Evolutionary conservation across 2,329 filamentous ascomycete genomes (phyloP).

Genomic region (Thielaviopsis musarum): DNA sequence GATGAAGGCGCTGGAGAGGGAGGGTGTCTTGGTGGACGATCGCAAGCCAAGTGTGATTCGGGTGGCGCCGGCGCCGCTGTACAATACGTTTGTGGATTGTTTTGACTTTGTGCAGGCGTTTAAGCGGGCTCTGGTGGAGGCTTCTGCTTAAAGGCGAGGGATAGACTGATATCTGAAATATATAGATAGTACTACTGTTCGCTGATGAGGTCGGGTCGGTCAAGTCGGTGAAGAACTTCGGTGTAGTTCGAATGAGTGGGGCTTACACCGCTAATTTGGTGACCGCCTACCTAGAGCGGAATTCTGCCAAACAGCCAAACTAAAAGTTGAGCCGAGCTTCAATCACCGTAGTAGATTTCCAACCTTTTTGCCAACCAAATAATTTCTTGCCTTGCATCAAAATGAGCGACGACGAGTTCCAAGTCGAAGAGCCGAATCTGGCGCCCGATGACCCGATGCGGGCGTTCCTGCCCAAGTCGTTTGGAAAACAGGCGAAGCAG

Average conservation of each 20-base stretch:
- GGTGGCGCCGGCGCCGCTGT: slow-evolving; percentile 63
- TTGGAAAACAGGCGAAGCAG: slow-evolving; percentile 65
- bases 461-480: slow-evolving; percentile 63
- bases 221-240: background rate
- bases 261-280: background rate
- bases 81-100: slow-evolving; percentile 56
- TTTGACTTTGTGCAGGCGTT: slow-evolving; percentile 19
- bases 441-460: slow-evolving; percentile 53
- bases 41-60: slow-evolving; percentile 65
- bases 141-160: background rate
- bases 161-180: background rate
- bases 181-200: background rate
- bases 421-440: slow-evolving; percentile 33
- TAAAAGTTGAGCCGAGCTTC: background rate
- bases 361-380: background rate
- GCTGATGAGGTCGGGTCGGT: background rate
- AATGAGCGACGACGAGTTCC: slow-evolving; percentile 38
- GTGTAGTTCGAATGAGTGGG: background rate
- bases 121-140: slow-evolving; percentile 14
- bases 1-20: slow-evolving; percentile 41
- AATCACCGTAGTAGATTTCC: background rate
- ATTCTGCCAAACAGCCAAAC: background rate
- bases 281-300: background rate
- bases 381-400: background rate
- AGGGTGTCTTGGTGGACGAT: slow-evolving; percentile 62